Evolutionary conservation across 768 basidiomycete genomes (phyloP).

Genomic region (Suillus hirtellus): DNA sequence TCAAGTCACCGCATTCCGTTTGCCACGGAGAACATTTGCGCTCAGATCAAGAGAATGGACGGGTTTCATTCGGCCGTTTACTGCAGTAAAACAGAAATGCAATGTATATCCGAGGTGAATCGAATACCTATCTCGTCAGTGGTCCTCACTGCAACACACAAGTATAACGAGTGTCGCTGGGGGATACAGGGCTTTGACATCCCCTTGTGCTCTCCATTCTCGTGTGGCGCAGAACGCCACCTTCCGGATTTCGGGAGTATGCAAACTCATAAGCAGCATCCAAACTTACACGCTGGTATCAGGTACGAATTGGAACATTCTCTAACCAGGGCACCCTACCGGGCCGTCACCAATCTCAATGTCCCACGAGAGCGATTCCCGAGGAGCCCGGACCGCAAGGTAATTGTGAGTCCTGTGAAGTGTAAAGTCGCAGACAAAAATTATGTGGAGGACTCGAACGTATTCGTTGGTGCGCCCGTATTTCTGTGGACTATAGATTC

Average conservation of each 20-base stretch:
- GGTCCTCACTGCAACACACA: conserved; percentile 11
- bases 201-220: conserved; percentile 34
- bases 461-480: background rate
- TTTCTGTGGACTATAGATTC: background rate
- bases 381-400: background rate
- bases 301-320: conserved; percentile 38
- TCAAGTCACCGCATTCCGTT: background rate
- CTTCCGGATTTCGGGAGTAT: conserved; percentile 36
- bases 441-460: background rate
- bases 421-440: background rate
- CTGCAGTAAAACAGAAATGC: conserved; percentile 11
- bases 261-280: background rate
- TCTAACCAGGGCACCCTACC: conserved; percentile 41
- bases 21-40: background rate
- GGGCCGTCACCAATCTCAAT: conserved; percentile 18
- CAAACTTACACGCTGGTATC: conserved; percentile 23
- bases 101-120: background rate
- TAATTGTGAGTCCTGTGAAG: background rate
- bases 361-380: background rate
- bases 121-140: background rate
- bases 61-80: background rate
- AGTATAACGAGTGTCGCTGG: conserved; percentile 34
- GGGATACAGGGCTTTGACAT: conserved; percentile 36
- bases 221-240: conserved; percentile 32
- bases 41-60: background rate